Evolutionary conservation across 768 basidiomycete species (phyloP).

Genomic region (Amanita jacksonii): DNA sequence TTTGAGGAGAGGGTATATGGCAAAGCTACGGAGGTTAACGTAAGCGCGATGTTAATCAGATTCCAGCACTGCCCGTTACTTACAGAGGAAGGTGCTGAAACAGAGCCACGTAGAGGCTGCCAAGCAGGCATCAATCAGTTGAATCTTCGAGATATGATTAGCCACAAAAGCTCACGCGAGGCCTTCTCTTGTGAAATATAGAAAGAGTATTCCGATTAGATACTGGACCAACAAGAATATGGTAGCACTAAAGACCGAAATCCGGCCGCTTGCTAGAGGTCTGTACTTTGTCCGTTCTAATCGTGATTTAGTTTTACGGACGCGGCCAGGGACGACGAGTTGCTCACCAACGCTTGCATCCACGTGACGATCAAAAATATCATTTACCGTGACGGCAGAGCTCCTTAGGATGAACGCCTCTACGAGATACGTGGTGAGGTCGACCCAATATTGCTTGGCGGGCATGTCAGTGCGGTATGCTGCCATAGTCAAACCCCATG

Average conservation of each 20-base stretch:
- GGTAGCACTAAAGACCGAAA: constrained; percentile 32
- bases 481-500: constrained; percentile 44
- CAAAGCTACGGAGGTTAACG: constrained; percentile 20
- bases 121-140: constrained; percentile 8
- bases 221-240: constrained; percentile 34
- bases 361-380: constrained; percentile 43
- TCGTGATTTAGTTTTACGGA: background rate
- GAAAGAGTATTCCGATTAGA: constrained; percentile 28
- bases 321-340: constrained; percentile 4
- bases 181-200: constrained; percentile 22
- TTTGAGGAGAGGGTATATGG: constrained; percentile 45
- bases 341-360: constrained; percentile 43
- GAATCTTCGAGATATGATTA: constrained; percentile 15
- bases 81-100: constrained; percentile 39
- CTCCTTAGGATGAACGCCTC: constrained; percentile 34
- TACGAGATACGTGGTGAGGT: constrained; percentile 25
- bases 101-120: constrained; percentile 33
- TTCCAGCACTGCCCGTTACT: constrained; percentile 13
- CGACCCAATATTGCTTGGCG: constrained; percentile 19
- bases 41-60: constrained; percentile 12
- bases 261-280: constrained; percentile 39
- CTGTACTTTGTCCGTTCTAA: constrained; percentile 39
- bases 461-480: constrained; percentile 27
- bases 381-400: constrained; percentile 47
- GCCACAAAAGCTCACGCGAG: constrained; percentile 23